phyloP scores from a whole-genome alignment of 495 filamentous ascomycete species.

The Polyplosphaeria fusca region DNA sequence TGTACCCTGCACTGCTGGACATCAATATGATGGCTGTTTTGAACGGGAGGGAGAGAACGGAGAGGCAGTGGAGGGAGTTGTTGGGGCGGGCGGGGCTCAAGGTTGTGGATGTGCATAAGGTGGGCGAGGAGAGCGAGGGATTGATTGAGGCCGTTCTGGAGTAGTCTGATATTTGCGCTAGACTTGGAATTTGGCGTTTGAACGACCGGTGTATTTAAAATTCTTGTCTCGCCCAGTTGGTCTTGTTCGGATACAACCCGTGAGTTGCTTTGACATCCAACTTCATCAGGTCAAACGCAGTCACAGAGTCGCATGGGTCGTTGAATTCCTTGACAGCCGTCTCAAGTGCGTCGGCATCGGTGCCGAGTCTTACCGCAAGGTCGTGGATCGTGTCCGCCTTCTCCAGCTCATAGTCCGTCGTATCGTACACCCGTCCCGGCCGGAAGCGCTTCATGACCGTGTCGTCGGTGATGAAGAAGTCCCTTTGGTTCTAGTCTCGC shows the following conservation, averaged over 20 bases:
- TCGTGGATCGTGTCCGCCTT: slow-evolving; percentile 31
- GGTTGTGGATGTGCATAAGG: slow-evolving; percentile 1
- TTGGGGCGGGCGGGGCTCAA: slow-evolving; percentile 27
- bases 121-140: background rate
- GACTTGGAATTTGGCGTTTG: no score
- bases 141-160: background rate
- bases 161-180: no score
- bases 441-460: slow-evolving; percentile 34
- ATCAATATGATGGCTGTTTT: slow-evolving; percentile 36
- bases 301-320: slow-evolving; percentile 29
- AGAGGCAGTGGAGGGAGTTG: slow-evolving; percentile 33
- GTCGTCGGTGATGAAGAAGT: slow-evolving; percentile 35
- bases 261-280: slow-evolving; percentile 34
- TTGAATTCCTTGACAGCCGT: slow-evolving; percentile 36
- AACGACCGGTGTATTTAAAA: no score
- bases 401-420: slow-evolving; percentile 34
- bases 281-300: slow-evolving; percentile 35
- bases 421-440: slow-evolving; percentile 37
- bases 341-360: slow-evolving; percentile 31
- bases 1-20: slow-evolving; percentile 8
- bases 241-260: slow-evolving; percentile 32
- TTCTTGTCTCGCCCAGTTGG: slow-evolving; percentile 37
- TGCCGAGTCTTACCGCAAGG: slow-evolving; percentile 31
- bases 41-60: slow-evolving; percentile 33
- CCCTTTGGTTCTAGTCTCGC: slow-evolving; percentile 32